These are phyloP conservation scores for Taxillus chinensis DNA, from an alignment of 164 flowering plant species.

Conservation along the genomic window DNA sequence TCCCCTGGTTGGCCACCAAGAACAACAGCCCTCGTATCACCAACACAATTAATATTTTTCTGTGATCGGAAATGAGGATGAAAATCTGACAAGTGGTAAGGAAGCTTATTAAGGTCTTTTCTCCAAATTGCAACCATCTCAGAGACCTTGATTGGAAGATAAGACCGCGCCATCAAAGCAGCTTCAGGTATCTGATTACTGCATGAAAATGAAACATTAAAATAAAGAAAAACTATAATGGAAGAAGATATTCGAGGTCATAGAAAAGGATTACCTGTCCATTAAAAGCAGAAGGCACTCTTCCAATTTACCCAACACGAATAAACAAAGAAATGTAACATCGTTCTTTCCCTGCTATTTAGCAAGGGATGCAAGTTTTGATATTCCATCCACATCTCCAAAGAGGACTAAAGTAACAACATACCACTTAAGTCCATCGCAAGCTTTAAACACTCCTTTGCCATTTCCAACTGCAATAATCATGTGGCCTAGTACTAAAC, in stretches of 20 bases:
- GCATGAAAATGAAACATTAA: conserved; percentile 13
- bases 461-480: conserved; percentile 79
- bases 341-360: conserved; percentile 93
- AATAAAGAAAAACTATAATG: too few relatives aligned
- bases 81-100: background rate
- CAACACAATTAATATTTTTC: too few relatives aligned
- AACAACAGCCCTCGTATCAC: too few relatives aligned
- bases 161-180: conserved; percentile 96
- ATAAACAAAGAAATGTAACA: conserved; percentile 86
- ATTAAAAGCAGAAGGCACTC: conserved; percentile 89
- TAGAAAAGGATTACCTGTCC: conserved; percentile 58
- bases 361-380: conserved; percentile 70
- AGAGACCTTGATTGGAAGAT: conserved; percentile 96
- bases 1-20: too few relatives aligned
- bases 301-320: conserved; percentile 85
- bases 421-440: conserved; percentile 94
- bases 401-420: conserved; percentile 80
- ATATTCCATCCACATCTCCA: conserved; percentile 85
- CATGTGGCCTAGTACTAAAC: too few relatives aligned
- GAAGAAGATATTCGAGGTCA: background rate
- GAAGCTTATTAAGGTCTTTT: conserved; percentile 83
- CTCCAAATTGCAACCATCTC: conserved; percentile 89
- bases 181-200: conserved; percentile 99
- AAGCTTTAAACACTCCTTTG: conserved; percentile 75
- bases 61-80: background rate